Evolutionary conservation across 768 basidiomycete species (phyloP).

Genomic region (Tulasnella sp.): DNA sequence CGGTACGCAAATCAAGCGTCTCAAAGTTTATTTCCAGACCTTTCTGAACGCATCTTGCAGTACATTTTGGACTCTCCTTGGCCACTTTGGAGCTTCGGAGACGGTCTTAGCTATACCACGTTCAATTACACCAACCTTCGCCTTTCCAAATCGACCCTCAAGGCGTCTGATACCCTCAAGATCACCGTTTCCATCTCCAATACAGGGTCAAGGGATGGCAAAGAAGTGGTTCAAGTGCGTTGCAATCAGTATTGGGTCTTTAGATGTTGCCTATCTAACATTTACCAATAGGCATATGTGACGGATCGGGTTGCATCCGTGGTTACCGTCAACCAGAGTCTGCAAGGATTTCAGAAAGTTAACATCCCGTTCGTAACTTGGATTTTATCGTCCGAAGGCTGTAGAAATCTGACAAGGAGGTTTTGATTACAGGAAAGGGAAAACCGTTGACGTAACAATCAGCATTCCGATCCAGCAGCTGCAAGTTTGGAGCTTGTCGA

Average conservation of each 20-base stretch:
- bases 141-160: constrained; percentile 37
- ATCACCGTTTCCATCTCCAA: constrained; percentile 54
- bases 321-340: constrained; percentile 49
- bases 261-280: background rate
- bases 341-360: constrained; percentile 54
- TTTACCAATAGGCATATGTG: constrained; percentile 41
- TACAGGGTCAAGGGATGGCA: constrained; percentile 42
- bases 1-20: constrained; percentile 25
- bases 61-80: constrained; percentile 48
- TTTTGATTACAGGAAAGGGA: background rate
- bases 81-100: constrained; percentile 55
- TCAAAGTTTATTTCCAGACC: background rate
- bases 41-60: constrained; percentile 21
- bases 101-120: constrained; percentile 51
- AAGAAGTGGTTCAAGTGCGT: constrained; percentile 54
- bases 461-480: constrained; percentile 27
- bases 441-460: constrained; percentile 3
- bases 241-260: too few species aligned
- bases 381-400: background rate
- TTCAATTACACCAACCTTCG: constrained; percentile 45
- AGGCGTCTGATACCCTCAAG: constrained; percentile 38
- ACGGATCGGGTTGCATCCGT: constrained; percentile 50
- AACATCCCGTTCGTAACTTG: constrained; percentile 26
- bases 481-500: constrained; percentile 41
- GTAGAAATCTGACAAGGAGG: background rate